These are phyloP conservation scores for Backusella psychrophila DNA, from an alignment of 192 early-diverging fungal genomes.

Conservation along the genomic window DNA sequence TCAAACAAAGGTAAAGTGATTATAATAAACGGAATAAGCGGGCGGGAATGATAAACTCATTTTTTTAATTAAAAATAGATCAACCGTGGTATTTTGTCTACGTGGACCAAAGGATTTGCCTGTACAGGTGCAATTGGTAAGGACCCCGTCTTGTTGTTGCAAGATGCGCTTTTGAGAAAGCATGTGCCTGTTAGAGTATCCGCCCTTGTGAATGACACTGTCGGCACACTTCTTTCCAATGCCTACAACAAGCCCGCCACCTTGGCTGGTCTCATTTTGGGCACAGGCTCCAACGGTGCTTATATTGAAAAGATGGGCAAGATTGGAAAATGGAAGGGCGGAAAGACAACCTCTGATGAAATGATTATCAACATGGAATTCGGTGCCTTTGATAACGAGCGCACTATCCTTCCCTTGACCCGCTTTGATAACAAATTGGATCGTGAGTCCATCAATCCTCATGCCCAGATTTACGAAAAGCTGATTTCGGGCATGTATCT, in stretches of 20 bases:
- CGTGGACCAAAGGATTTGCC: slow-evolving; percentile 92
- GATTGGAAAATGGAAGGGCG: slow-evolving; percentile 69
- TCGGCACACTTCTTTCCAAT: slow-evolving; percentile 88
- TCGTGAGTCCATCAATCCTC: slow-evolving; percentile 79
- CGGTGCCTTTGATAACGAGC: slow-evolving; percentile 90
- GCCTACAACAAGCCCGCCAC: slow-evolving; percentile 82
- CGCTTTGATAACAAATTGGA: slow-evolving; percentile 85
- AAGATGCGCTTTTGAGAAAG: slow-evolving; percentile 75
- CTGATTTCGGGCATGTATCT: slow-evolving; percentile 95
- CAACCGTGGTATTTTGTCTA: slow-evolving; percentile 60
- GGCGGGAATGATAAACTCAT: no score
- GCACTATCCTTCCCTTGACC: slow-evolving; percentile 77
- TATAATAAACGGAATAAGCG: no score
- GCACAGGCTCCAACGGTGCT: slow-evolving; percentile 95
- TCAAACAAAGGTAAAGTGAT: slow-evolving; percentile 56
- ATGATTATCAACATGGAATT: slow-evolving; percentile 98
- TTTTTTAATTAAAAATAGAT: slow-evolving; percentile 33
- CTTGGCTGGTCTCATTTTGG: slow-evolving; percentile 86
- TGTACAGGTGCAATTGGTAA: slow-evolving; percentile 73
- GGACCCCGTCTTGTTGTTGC: slow-evolving; percentile 81
- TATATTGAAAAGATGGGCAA: slow-evolving; percentile 84
- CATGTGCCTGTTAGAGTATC: slow-evolving; percentile 74
- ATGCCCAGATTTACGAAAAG: slow-evolving; percentile 91
- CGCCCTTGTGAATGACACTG: slow-evolving; percentile 97
- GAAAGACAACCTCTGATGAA: slow-evolving; percentile 45